Evolutionary conservation across 108 stramenopile genomes (phyloP), one percentile per base, ranked within the genome.

Genomic region (Skeletonema marinoi): DNA sequence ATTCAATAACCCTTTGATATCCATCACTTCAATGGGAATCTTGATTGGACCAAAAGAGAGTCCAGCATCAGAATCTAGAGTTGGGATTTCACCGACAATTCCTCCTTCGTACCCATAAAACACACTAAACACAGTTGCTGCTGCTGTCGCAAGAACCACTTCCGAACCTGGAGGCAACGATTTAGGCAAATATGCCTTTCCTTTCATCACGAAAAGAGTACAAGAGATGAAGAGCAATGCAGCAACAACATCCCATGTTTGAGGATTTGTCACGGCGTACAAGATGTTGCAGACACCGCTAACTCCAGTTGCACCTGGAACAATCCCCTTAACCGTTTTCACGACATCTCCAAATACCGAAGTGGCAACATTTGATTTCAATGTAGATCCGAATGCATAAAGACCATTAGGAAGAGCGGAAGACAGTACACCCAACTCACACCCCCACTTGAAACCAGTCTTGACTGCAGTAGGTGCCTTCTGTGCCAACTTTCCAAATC

Each of bases 381-480:
- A 65, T 54, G 70, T 81, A 12, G 71, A 61, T 51, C 90, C 89
- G 19, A 63, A 73, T 25, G 80, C 82, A 64, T 78, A 73, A 16
- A 93, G 64, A 32, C 92, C 92, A 74, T 87, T 90, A 62, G 92
- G 92, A 19, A 93, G 30, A 30, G 92, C 90, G 10, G 90, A 87
- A 12, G 87, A 80, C 39, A 93, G 64, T 3, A 93, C 90, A 51
- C 93, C 90, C 41, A 90, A 75, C 32, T 89, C 76, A 81, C 90
- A 91, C 36, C 93, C 93, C 93, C 93, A 93, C 76, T 94, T 94
- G 85, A 94, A 94, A 36, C 93, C 93, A 21, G 78, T 84, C 32
- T 78, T 78, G 6, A 94, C 90, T 30, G 82, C 71, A 16, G 76
- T 86, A 50, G 93, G 93, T 6, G 91, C 89, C 3, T 67, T 71